phyloP scores from a whole-genome alignment of 495 filamentous ascomycete genomes.

The Staphylotrichum tortipilum region DNA sequence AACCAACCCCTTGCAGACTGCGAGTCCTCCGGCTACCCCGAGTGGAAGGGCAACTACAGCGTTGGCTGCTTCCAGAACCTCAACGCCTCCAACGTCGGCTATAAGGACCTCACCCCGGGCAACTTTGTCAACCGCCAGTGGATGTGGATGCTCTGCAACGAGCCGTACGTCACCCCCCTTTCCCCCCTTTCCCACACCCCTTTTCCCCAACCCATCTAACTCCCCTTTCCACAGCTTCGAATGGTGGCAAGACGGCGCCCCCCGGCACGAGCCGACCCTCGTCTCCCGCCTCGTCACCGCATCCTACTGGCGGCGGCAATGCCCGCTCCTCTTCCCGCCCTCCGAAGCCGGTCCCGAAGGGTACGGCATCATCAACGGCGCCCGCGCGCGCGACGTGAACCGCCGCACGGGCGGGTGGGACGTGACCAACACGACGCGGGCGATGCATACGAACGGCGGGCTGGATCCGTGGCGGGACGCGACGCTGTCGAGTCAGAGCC shows the following conservation, averaged over 20 bases:
- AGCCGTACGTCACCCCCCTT: conserved; percentile 33
- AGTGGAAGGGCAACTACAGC: conserved; percentile 42
- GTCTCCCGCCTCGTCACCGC: conserved; percentile 50
- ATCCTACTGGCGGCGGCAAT: conserved; percentile 53
- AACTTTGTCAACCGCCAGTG: conserved; percentile 53
- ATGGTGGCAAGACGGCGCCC: conserved; percentile 42
- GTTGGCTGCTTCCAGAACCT: conserved; percentile 48
- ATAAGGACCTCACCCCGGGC: conserved; percentile 42
- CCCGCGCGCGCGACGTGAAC: conserved; percentile 49
- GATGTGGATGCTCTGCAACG: conserved; percentile 60
- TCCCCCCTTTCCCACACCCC: neutral
- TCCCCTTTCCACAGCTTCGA: conserved; percentile 15
- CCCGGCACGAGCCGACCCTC: conserved; percentile 31
- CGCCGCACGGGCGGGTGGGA: conserved; percentile 51
- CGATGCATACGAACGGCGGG: conserved; percentile 53
- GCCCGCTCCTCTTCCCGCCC: conserved; percentile 50
- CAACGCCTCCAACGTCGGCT: conserved; percentile 48
- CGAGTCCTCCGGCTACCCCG: conserved; percentile 26
- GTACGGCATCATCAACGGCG: conserved; percentile 45
- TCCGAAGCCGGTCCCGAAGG: conserved; percentile 36
- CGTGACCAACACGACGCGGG: conserved; percentile 43
- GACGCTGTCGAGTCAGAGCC: conserved; percentile 30
- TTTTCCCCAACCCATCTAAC: neutral
- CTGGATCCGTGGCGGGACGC: conserved; percentile 37
- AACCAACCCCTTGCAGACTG: conserved; percentile 11